Conservation (phyloP, 2,329 filamentous ascomycete species). For the Arthrobotrys musiformis region DNA sequence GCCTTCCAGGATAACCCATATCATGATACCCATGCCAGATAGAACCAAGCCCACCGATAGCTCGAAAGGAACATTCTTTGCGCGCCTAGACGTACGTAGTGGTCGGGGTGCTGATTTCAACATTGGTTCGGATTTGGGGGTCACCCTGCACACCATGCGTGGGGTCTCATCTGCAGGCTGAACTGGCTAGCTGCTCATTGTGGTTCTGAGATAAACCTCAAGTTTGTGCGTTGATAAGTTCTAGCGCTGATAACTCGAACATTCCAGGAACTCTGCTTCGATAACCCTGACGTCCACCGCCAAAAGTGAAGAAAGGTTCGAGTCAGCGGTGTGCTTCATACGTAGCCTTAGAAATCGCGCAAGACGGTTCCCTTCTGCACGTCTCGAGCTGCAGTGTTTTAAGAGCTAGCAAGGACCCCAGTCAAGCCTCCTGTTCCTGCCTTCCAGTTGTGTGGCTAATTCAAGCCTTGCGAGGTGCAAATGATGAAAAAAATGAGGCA, state of each 20-base stretch:
- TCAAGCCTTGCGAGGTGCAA: slow-evolving; percentile 6
- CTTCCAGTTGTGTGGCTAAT: slow-evolving; percentile 42
- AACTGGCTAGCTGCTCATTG: slow-evolving; percentile 19
- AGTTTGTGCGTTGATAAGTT: neutral
- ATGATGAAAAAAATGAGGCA: slow-evolving; percentile 3
- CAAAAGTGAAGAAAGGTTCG: slow-evolving; percentile 39
- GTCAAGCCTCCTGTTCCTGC: slow-evolving; percentile 40
- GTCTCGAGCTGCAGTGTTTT: slow-evolving; percentile 2
- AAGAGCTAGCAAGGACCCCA: slow-evolving; percentile 29
- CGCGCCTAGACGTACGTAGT: neutral
- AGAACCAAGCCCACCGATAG: slow-evolving; percentile 14
- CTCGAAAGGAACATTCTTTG: neutral
- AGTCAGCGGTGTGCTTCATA: no score
- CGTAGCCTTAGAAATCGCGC: slow-evolving; percentile 41
- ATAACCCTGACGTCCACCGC: neutral
- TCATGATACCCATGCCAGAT: slow-evolving; percentile 15
- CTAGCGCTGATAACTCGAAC: neutral
- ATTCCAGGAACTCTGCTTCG: neutral
- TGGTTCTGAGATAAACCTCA: slow-evolving; percentile 22
- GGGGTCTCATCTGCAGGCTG: slow-evolving; percentile 20
- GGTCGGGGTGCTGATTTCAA: slow-evolving; percentile 18
- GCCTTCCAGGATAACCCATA: slow-evolving; percentile 11
- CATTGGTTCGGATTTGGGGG: slow-evolving; percentile 31
- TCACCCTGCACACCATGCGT: slow-evolving; percentile 28
- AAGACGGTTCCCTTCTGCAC: slow-evolving; percentile 18